Conservation (phyloP, 2,329 filamentous ascomycete genomes). For the Elsinoe fawcettii region DNA sequence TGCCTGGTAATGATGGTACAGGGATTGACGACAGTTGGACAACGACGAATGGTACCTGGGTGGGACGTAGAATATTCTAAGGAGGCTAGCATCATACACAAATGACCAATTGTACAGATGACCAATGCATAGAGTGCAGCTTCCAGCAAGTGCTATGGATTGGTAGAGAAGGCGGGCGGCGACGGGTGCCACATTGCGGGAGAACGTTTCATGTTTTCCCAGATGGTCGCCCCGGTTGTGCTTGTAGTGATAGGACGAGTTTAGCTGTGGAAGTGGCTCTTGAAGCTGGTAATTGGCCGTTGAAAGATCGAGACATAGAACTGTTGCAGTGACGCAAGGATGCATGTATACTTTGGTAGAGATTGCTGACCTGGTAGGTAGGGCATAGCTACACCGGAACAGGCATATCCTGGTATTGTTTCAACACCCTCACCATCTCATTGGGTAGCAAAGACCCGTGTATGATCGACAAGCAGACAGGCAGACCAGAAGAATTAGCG, state of each 20-base stretch:
- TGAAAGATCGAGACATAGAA: conserved; percentile 10
- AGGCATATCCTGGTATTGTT: neutral
- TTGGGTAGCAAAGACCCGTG: neutral
- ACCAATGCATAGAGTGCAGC: neutral
- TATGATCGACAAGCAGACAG: conserved; percentile 11
- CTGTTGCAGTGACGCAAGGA: conserved; percentile 10
- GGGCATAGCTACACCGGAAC: neutral
- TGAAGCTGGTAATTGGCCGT: conserved; percentile 5
- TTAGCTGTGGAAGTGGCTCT: neutral
- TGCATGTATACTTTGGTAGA: neutral
- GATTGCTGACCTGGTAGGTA: neutral
- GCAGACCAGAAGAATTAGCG: neutral
- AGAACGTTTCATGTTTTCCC: conserved; percentile 6
- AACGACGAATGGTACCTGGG: neutral
- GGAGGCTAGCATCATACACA: conserved; percentile 3
- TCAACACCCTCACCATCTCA: neutral
- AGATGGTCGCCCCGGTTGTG: conserved; percentile 12
- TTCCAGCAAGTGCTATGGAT: neutral
- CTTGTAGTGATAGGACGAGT: neutral
- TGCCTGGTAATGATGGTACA: neutral
- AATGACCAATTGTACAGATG: neutral
- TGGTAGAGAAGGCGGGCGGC: conserved; percentile 2
- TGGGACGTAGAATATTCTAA: conserved; percentile 9
- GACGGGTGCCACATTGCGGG: conserved; percentile 9
- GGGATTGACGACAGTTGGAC: conserved; percentile 4